Base-by-base conservation (phyloP, 2,329 filamentous ascomycete species). In the Xylaria sp. region DNA sequence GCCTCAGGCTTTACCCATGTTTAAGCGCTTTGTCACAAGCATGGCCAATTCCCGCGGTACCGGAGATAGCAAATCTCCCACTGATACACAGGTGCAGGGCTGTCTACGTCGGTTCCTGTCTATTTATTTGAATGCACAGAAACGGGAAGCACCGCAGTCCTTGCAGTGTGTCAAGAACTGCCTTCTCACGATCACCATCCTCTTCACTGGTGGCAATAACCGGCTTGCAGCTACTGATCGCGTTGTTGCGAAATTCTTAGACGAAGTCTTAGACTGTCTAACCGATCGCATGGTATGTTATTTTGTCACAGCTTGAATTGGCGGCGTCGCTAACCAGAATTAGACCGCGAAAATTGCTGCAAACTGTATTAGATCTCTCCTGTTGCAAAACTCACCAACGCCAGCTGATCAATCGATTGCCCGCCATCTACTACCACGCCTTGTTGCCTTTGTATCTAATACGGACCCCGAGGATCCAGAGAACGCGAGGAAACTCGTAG, bases 101-200 rank as follows among this genome's bases (percentile, higher is more conserved):
- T 96, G 93, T 69, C 84, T 98, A 9, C 89, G 91, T 34, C 90
- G 93, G 4, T 96, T 98, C 83, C 81, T 97, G 27, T 88, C 91
- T 19, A 96, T 97, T 62, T 89, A 94, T 72, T 85, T 92, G 24
- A 85, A 92, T 72, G 91, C 90, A 0, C 92, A 94, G 79, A 92
- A 90, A 77, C 87, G 92, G 48, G 92, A 94, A 75, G 81, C 79
- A 8, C 90, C 94, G 21, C 90, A 91, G 4, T 93, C 94, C 2
- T 84, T 99, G 27, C 85, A 91, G 1, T 97, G 94, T 78, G 95
- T 98, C 76, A 98, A 97, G 83, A 99, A 98, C 76, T 92, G 92
- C 4, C 87, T 99, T 4, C 85, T 99, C 56, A 93, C 94, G 0
- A 91, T 92, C 55, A 97, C 96, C 0, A 92, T 99, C 68, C 86